These are phyloP conservation scores for Dichotomopilus funicola DNA, from an alignment of 2,329 filamentous ascomycete genomes.

Conservation along the genomic window DNA sequence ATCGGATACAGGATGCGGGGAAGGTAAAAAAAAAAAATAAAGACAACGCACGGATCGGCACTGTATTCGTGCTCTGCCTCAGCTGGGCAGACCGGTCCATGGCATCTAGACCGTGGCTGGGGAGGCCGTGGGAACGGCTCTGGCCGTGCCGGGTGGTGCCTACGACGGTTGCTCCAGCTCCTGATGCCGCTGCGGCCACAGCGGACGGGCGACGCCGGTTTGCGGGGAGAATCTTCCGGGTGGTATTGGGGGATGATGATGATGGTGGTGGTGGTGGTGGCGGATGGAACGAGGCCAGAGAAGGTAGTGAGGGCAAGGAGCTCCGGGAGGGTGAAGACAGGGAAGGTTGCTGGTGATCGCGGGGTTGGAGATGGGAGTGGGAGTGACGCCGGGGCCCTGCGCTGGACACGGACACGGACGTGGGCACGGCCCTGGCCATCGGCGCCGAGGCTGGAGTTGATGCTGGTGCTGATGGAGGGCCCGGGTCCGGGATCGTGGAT, in stretches of 20 bases:
- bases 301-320: no score
- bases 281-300: no score
- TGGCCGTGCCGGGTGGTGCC: no score
- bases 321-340: no score
- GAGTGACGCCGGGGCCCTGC: no score
- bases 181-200: no score
- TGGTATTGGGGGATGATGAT: conserved; percentile 8
- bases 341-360: no score
- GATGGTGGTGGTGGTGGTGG: conserved; percentile 12
- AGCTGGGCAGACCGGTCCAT: background rate
- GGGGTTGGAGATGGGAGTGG: no score
- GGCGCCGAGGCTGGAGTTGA: conserved; percentile 7
- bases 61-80: conserved; percentile 29
- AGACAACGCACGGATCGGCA: conserved; percentile 42
- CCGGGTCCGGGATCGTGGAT: conserved; percentile 37
- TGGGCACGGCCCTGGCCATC: no score
- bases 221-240: conserved; percentile 8
- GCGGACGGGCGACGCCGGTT: conserved; percentile 15
- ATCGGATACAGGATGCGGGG: no score
- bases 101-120: conserved; percentile 17
- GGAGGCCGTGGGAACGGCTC: no score
- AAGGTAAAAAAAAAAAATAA: background rate
- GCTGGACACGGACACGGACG: no score
- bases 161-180: background rate
- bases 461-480: conserved; percentile 14